These are phyloP conservation scores for Trypanosoma vivax DNA, from an alignment of 208 protist species.

Conservation along the genomic window DNA sequence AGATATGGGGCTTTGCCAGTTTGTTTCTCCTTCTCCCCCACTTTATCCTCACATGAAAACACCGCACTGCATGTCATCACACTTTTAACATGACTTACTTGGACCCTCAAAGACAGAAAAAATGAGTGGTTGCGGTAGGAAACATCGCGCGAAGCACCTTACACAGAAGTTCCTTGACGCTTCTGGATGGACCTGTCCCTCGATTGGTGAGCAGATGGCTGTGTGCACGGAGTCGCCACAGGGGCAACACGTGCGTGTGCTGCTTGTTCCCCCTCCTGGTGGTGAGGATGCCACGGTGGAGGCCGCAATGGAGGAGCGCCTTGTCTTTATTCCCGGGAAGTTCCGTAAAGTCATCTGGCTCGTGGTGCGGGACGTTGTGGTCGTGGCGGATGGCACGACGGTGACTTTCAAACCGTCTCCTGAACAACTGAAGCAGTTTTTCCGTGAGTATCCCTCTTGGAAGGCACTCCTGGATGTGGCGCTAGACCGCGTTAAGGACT, in stretches of 20 bases:
- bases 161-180: slow-evolving; percentile 66
- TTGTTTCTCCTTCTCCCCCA: too few relatives aligned
- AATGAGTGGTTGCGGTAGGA: slow-evolving; percentile 76
- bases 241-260: slow-evolving; percentile 64
- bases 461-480: slow-evolving; percentile 28
- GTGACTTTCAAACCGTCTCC: slow-evolving; percentile 74
- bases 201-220: slow-evolving; percentile 44
- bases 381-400: slow-evolving; percentile 42
- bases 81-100: too few relatives aligned
- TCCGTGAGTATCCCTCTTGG: slow-evolving; percentile 38
- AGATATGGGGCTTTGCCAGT: too few relatives aligned
- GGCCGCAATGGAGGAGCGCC: slow-evolving; percentile 19
- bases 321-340: slow-evolving; percentile 71
- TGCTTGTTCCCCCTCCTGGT: slow-evolving; percentile 18
- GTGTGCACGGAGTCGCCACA: slow-evolving; percentile 66
- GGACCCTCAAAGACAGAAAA: background rate
- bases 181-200: slow-evolving; percentile 40
- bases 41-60: too few relatives aligned
- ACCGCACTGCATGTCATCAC: too few relatives aligned
- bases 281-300: background rate
- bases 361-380: slow-evolving; percentile 63
- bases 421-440: slow-evolving; percentile 63
- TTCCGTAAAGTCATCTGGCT: slow-evolving; percentile 89
- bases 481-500: slow-evolving; percentile 30
- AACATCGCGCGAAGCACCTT: slow-evolving; percentile 82